Evolutionary conservation across 1,284 basidiomycete genomes (phyloP), one percentile per base, ranked within the genome.

Genomic region (Papiliotrema flavescens): DNA sequence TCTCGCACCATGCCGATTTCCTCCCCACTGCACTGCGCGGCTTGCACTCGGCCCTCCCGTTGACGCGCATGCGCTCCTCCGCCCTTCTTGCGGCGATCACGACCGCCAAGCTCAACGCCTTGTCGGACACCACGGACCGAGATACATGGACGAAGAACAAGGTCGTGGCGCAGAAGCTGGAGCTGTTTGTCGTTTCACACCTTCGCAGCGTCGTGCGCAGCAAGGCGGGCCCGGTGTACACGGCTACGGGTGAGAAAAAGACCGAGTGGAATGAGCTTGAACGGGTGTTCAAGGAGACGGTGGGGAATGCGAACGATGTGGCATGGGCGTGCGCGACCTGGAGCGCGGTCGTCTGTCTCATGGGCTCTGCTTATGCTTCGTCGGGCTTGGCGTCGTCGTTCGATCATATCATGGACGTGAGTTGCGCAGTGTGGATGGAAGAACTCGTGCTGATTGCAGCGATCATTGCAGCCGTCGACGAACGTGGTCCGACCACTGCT

Each of bases 321-420:
- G 61, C 65, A 14, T 77, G 76, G 76, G 71, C 73, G 8, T 74
- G 74, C 52, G 62, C 73, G 3, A 68, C 68, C 7, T 77, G 74
- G 75, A 61, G 73, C 0, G 49, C 60, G 1, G 20, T 78, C 5
- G 70, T 75, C 15, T 73, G 63, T 46, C 48, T 77, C 20, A 67
- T 77, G 44, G 76, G 76, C 1, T 59, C 66, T 11, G 51, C 61
- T 9, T 76, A 76, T 62, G 59, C 63, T 28, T 51, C 62, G 9
- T 69, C 66, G 1, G 57, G 64, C 4, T 49, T 66, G 20, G 58
- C 63, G 7, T 50, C 60, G 32, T 49, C 55, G 2, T 64, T 77
- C 41, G 67, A 76, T 48, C 60, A 69, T 46, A 70, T 76, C 51
- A 71, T 77, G 57, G 64, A 73, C 34, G 75, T 76, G 54, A 69